These are phyloP conservation scores for Fusarium beomiforme DNA, from an alignment of 2,329 filamentous ascomycete species.

Conservation along the genomic window DNA sequence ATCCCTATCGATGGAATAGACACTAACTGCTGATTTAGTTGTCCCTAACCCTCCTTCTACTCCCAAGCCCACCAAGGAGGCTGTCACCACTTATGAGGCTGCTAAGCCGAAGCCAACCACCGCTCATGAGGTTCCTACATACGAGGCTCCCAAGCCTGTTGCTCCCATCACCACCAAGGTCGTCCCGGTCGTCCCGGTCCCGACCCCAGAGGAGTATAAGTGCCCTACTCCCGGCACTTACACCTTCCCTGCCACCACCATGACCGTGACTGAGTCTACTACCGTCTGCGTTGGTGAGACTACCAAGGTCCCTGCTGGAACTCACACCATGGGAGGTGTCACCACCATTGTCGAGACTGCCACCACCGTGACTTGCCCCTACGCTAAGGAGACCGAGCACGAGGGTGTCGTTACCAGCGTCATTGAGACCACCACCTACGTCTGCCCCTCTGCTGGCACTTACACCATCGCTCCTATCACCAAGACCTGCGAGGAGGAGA, in stretches of 20 bases:
- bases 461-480: conserved; percentile 79
- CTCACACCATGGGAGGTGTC: conserved; percentile 76
- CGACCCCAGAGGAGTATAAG: conserved; percentile 62
- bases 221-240: conserved; percentile 77
- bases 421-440: conserved; percentile 75
- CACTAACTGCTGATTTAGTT: conserved; percentile 46
- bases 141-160: conserved; percentile 24
- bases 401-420: conserved; percentile 70
- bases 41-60: conserved; percentile 51
- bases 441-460: conserved; percentile 77
- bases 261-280: conserved; percentile 73
- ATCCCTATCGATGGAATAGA: neutral
- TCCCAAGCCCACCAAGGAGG: conserved; percentile 34
- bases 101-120: conserved; percentile 20
- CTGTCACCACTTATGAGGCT: conserved; percentile 22
- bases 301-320: conserved; percentile 70
- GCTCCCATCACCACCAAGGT: conserved; percentile 49
- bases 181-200: conserved; percentile 58
- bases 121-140: conserved; percentile 16
- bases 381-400: conserved; percentile 70
- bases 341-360: conserved; percentile 74
- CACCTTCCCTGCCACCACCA: conserved; percentile 78
- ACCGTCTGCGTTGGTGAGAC: conserved; percentile 72
- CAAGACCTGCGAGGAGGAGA: conserved; percentile 65
- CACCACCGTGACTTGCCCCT: conserved; percentile 76